Evolutionary conservation across 73 alveolate species (phyloP).

Genomic region (Tetrahymena borealis): DNA sequence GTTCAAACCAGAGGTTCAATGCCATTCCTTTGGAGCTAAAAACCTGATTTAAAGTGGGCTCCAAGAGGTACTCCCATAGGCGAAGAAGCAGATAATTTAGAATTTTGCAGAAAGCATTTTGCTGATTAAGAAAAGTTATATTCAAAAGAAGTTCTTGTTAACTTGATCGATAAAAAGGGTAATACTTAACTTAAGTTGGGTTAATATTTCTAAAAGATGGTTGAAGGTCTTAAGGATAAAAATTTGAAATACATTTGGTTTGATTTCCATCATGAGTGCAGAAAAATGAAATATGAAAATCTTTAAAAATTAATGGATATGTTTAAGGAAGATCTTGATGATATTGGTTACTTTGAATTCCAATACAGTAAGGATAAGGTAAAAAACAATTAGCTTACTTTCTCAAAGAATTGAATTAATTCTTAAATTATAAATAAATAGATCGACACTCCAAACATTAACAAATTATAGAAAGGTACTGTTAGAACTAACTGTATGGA

Average conservation of each 20-base stretch:
- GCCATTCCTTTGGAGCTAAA: conserved; percentile 40
- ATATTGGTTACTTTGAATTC: conserved; percentile 50
- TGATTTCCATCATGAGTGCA: conserved; percentile 96
- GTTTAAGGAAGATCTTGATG: conserved; percentile 50
- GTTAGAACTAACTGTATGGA: conserved; percentile 96
- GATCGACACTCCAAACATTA: conserved; percentile 24
- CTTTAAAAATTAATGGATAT: conserved; percentile 63
- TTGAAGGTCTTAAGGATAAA: conserved; percentile 49
- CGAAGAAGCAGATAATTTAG: conserved; percentile 12
- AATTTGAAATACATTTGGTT: conserved; percentile 86
- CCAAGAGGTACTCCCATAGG: conserved; percentile 28
- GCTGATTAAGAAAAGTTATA: conserved; percentile 9
- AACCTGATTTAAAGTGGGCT: conserved; percentile 29
- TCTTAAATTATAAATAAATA: neutral
- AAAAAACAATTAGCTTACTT: neutral
- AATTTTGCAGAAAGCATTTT: conserved; percentile 36
- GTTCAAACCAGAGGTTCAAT: conserved; percentile 44
- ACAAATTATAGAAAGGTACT: conserved; percentile 62
- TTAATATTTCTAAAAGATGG: conserved; percentile 55
- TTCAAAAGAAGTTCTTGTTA: conserved; percentile 7
- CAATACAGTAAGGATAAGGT: conserved; percentile 8
- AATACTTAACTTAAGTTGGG: conserved; percentile 32
- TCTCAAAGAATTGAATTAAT: neutral
- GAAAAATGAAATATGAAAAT: conserved; percentile 91
- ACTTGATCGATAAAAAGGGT: conserved; percentile 38